Conservation (phyloP, 306 rosid genomes). For the Leucaena leucocephala region DNA sequence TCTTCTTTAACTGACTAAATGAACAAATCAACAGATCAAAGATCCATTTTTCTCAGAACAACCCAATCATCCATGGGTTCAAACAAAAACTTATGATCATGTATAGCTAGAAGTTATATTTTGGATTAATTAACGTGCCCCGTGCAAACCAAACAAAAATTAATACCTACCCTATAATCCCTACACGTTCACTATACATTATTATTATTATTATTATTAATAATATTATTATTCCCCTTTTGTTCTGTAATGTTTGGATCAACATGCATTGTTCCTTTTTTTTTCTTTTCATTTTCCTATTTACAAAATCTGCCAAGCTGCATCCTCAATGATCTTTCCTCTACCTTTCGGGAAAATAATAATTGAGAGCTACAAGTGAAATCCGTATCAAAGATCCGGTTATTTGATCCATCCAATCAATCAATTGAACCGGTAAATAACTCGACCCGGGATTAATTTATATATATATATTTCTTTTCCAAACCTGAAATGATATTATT, state of each 20-base stretch:
- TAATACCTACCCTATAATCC: slow-evolving; percentile 5
- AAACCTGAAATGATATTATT: no score
- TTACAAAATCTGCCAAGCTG: neutral
- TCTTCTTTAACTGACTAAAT: slow-evolving; percentile 14
- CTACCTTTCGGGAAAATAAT: neutral
- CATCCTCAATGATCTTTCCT: neutral
- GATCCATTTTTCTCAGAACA: neutral
- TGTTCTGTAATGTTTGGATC: neutral
- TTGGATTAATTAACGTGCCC: neutral
- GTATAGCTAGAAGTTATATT: neutral
- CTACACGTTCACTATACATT: neutral
- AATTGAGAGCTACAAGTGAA: neutral
- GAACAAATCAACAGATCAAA: neutral
- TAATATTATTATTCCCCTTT: neutral
- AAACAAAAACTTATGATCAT: neutral
- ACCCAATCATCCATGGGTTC: neutral
- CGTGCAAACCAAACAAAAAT: neutral
- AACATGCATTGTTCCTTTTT: neutral
- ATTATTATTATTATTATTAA: no score
- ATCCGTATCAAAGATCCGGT: no score
- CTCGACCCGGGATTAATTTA: no score
- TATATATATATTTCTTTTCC: no score
- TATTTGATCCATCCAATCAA: no score
- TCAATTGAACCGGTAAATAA: no score
- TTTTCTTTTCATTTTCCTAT: no score